Base-by-base conservation (phyloP, 2,329 filamentous ascomycete genomes). In the Penicillium sp. region DNA sequence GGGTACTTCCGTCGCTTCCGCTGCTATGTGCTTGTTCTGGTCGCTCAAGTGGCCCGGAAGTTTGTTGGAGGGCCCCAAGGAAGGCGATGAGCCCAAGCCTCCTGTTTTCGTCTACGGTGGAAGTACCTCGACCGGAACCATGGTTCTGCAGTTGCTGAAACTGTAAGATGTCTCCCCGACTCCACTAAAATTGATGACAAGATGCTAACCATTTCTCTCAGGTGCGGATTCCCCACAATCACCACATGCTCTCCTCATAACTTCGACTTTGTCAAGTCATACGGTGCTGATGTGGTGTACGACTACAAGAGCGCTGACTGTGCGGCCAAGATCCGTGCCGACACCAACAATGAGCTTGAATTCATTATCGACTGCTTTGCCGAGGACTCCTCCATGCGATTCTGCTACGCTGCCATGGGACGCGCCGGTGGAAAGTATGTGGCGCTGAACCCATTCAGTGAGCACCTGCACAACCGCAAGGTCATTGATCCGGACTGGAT, bases 351-450 rank as follows among this genome's bases (percentile, higher is more conserved):
- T 65, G 55, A 52, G 1, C 72, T 83, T 0, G 58, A 47, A 1
- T 75, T 73, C 50, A 78, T 72, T 1, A 60, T 82, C 2, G 81
- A 83, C 67, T 79, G 76, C 65, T 69, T 83, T 44, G 62, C 75
- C 1, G 65, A 72, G 7, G 54, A 71, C 0, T 60, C 66, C 9
- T 72, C 74, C 0, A 77, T 71, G 43, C 50, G 60, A 7, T 49
- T 75, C 13, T 80, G 78, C 67, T 78, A 77, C 57, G 68, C 48
- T 5, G 69, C 73, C 2, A 70, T 80, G 9, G 74, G 76, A 5
- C 63, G 68, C 10, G 62, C 53, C 26, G 75, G 75, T 7, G 74
- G 75, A n/a, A 56, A 42, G 19, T 49, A 49, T 19, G 27, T 35
- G n/a, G 46, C 46, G 3, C 13, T 49, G 46, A 49, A 49, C 31